Evolutionary conservation across 306 rosid species (phyloP).

Genomic region (Acacia crassicarpa): DNA sequence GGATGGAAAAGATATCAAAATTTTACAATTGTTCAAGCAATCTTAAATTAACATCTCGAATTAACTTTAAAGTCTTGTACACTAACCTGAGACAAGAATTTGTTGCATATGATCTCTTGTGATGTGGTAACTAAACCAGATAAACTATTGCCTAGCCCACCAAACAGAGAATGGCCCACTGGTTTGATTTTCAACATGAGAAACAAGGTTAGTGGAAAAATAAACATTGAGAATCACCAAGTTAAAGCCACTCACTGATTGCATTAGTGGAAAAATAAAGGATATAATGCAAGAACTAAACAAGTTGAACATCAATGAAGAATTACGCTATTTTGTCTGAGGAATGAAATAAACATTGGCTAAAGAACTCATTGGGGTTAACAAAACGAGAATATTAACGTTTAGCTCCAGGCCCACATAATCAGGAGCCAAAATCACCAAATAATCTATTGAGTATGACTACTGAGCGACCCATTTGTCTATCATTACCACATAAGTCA

Average conservation of each 20-base stretch:
- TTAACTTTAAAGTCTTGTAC: not conserved
- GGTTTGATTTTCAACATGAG: slow-evolving; percentile 23
- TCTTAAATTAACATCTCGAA: not conserved
- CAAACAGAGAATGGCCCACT: slow-evolving; percentile 70
- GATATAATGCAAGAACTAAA: not conserved
- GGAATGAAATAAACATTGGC: not conserved
- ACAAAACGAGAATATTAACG: not conserved
- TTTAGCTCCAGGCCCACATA: not conserved
- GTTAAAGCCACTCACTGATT: not conserved
- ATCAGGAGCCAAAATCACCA: not conserved
- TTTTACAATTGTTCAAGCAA: not conserved
- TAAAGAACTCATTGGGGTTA: not conserved
- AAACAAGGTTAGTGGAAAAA: not conserved
- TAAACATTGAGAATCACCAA: no score
- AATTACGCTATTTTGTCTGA: not conserved
- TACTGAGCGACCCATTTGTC: not conserved
- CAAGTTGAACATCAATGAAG: not conserved
- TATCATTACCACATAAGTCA: not conserved
- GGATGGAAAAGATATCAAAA: not conserved
- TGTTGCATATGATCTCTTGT: slow-evolving; percentile 45
- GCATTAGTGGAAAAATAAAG: not conserved
- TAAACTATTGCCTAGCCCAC: slow-evolving; percentile 52
- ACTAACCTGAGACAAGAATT: slow-evolving; percentile 68
- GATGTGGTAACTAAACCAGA: slow-evolving; percentile 48
- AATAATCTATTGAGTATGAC: not conserved